A percentile compares a stretch with the other conserved stretches of the same genome.
Evolutionary conservation across 2,329 filamentous ascomycete species (phyloP).

Genomic region (Aplosporella prunicola): DNA sequence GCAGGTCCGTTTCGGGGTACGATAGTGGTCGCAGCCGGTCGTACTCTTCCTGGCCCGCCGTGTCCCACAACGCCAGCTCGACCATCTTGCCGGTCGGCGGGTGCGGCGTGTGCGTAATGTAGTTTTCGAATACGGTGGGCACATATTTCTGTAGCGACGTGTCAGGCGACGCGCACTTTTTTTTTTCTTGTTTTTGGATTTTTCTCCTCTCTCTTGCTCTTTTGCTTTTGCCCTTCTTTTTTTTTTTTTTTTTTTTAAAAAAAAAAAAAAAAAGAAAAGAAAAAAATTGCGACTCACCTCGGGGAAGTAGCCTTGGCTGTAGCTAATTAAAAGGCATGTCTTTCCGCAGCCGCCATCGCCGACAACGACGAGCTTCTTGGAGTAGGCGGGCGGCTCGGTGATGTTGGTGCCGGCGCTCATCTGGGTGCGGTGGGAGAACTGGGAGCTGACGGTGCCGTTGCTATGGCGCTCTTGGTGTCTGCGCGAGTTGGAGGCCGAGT

Average conservation of each 20-base stretch:
- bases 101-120: constrained; percentile 95
- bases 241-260: too few species aligned
- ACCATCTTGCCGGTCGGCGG: constrained; percentile 83
- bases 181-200: too few species aligned
- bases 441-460: constrained; percentile 82
- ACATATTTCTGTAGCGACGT: constrained; percentile 95
- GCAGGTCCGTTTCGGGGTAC: constrained; percentile 93
- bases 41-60: constrained; percentile 96
- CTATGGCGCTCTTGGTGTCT: constrained; percentile 53
- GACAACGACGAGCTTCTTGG: constrained; percentile 98
- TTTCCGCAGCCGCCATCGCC: constrained; percentile 97
- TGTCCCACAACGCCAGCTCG: constrained; percentile 96
- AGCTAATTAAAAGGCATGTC: constrained; percentile 96
- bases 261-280: too few species aligned
- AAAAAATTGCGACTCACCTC: constrained; percentile 56
- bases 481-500: constrained; percentile 21
- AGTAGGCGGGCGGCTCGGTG: constrained; percentile 86
- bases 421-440: constrained; percentile 47
- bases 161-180: too few species aligned
- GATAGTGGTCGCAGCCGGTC: constrained; percentile 90
- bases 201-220: too few species aligned
- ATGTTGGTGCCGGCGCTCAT: constrained; percentile 57
- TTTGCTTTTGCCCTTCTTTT: too few species aligned
- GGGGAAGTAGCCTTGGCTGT: constrained; percentile 97
- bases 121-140: constrained; percentile 98